phyloP scores from a whole-genome alignment of 164 flowering plant genomes.

The Stephania yunnanensis region DNA sequence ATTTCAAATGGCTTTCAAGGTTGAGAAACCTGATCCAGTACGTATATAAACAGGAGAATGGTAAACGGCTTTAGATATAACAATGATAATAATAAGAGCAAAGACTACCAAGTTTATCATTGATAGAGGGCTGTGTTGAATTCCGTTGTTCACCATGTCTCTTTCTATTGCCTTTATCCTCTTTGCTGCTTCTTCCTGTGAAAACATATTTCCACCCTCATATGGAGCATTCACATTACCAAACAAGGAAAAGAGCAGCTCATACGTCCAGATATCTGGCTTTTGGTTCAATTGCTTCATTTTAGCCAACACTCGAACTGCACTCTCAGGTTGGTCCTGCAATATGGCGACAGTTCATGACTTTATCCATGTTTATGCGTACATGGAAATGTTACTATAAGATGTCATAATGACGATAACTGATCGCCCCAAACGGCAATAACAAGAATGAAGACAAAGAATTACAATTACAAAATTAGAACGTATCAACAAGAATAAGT shows the following conservation, averaged over 20 bases:
- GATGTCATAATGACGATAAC: neutral
- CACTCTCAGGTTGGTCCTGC: slow-evolving; percentile 88
- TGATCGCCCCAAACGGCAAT: neutral
- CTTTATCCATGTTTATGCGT: neutral
- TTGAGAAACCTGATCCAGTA: too few relatives aligned
- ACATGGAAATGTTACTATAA: neutral
- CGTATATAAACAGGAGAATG: neutral
- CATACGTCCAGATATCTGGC: slow-evolving; percentile 72
- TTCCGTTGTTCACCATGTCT: slow-evolving; percentile 65
- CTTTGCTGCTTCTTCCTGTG: slow-evolving; percentile 47
- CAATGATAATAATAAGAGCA: neutral
- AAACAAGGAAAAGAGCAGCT: slow-evolving; percentile 73
- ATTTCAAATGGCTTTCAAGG: too few relatives aligned
- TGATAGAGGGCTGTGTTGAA: slow-evolving; percentile 60
- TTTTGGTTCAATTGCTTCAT: slow-evolving; percentile 48
- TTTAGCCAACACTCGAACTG: slow-evolving; percentile 52
- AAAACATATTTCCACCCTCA: slow-evolving; percentile 53
- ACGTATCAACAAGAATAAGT: neutral
- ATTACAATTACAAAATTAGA: neutral
- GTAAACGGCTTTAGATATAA: neutral
- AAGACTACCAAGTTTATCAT: slow-evolving; percentile 59
- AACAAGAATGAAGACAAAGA: neutral
- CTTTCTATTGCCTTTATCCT: slow-evolving; percentile 64
- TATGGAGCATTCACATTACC: slow-evolving; percentile 85
- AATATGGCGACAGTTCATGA: slow-evolving; percentile 14